A percentile compares a stretch with the other conserved stretches of the same genome.
Evolutionary conservation across 2,329 filamentous ascomycete genomes (phyloP).

Genomic region (Colletotrichum destructivum): DNA sequence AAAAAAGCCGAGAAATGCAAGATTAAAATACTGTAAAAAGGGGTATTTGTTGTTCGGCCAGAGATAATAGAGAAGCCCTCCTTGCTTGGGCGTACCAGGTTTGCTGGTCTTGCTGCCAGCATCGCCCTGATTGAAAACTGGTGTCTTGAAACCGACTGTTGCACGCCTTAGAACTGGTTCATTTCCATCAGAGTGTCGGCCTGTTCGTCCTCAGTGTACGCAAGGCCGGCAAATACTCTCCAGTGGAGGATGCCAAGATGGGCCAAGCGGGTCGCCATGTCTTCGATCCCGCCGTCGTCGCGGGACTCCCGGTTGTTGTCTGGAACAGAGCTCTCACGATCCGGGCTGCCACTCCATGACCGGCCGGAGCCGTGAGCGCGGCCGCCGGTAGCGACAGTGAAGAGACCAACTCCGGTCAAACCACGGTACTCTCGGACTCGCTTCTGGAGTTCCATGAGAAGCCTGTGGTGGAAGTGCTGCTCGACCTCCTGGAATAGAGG

Average conservation of each 20-base stretch:
- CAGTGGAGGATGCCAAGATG: constrained; percentile 91
- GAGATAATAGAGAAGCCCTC: constrained; percentile 38
- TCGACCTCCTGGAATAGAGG: constrained; percentile 66
- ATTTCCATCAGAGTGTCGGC: constrained; percentile 52
- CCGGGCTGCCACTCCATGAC: constrained; percentile 51
- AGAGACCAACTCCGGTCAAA: constrained; percentile 68
- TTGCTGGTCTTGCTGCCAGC: constrained; percentile 21
- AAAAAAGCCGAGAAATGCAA: constrained; percentile 35
- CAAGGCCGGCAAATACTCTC: constrained; percentile 86
- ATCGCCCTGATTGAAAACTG: constrained; percentile 12
- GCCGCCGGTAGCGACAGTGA: constrained; percentile 69
- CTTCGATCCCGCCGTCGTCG: constrained; percentile 70
- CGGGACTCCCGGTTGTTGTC: constrained; percentile 59
- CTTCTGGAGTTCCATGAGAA: constrained; percentile 64
- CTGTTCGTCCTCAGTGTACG: constrained; percentile 70
- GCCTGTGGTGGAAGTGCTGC: constrained; percentile 62
- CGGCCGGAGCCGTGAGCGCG: constrained; percentile 58
- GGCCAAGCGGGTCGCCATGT: constrained; percentile 83
- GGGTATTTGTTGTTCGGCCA: constrained; percentile 42
- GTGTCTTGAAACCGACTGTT: neutral
- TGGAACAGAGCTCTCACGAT: constrained; percentile 46
- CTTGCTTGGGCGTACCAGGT: constrained; percentile 13
- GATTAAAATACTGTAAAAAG: constrained; percentile 43
- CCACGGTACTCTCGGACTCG: constrained; percentile 68
- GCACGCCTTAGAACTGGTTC: constrained; percentile 43